These are phyloP conservation scores for Brassica juncea DNA, from an alignment of 345 rosid genomes.

Conservation along the genomic window DNA sequence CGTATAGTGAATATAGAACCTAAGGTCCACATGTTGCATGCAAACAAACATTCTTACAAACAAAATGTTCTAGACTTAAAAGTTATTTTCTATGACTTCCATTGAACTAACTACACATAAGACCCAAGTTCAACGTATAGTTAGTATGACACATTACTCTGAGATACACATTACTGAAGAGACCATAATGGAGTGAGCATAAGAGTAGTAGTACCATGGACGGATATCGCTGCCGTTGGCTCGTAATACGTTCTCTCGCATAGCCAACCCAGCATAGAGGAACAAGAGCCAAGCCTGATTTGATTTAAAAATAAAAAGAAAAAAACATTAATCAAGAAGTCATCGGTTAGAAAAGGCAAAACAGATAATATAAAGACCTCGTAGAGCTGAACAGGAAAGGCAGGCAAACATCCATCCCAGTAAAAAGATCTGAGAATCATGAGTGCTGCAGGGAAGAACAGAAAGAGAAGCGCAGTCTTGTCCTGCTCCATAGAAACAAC, in stretches of 20 bases:
- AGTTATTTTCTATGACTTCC: not conserved
- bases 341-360: not conserved
- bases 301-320: not conserved
- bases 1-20: not conserved
- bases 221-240: slow-evolving; percentile 99
- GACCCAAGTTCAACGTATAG: not conserved
- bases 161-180: not conserved
- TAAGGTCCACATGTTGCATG: not conserved
- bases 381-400: slow-evolving; percentile 93
- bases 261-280: slow-evolving; percentile 93
- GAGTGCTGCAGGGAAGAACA: slow-evolving; percentile 79
- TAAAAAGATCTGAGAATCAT: slow-evolving; percentile 72
- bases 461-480: slow-evolving; percentile 90
- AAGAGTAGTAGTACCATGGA: slow-evolving; percentile 64
- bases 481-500: slow-evolving; percentile 58
- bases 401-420: slow-evolving; percentile 93
- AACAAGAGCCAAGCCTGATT: slow-evolving; percentile 61
- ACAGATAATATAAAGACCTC: slow-evolving; percentile 49
- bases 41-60: not conserved
- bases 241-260: slow-evolving; percentile 92
- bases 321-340: not conserved
- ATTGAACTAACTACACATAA: not conserved
- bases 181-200: not conserved
- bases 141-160: slow-evolving; percentile 2
- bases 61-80: not conserved